Percentiles rank a stretch among this genome's conserved stretches.
These are phyloP conservation scores for Mortierella sp. DNA, from an alignment of 371 early-diverging fungal species.

Conservation along the genomic window DNA sequence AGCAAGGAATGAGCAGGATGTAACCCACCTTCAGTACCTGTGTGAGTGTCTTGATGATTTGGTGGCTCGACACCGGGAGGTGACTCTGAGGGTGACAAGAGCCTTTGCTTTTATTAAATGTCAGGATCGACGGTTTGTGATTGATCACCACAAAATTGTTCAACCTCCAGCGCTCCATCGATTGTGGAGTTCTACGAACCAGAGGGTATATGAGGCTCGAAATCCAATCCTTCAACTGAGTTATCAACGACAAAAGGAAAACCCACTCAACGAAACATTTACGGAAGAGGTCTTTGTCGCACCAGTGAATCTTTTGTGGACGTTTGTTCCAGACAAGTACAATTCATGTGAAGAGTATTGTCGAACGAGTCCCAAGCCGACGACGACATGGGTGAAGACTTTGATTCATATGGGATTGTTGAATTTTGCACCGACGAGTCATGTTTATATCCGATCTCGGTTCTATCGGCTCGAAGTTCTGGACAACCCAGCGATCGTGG, in stretches of 20 bases:
- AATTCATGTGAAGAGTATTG: no score
- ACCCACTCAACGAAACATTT: not conserved
- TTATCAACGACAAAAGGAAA: no score
- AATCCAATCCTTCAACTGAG: not conserved
- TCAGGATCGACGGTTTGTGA: not conserved
- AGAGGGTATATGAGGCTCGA: not conserved
- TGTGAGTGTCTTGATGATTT: not conserved
- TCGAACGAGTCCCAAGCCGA: no score
- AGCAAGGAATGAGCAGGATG: no score
- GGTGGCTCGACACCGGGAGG: not conserved
- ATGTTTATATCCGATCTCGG: no score
- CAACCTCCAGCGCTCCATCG: not conserved
- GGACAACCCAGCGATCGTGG: conserved; percentile 33
- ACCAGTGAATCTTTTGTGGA: not conserved
- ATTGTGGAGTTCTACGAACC: not conserved
- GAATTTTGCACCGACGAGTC: no score
- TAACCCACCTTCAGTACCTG: not conserved
- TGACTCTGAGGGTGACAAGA: not conserved
- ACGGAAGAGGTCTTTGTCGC: not conserved
- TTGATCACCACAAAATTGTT: not conserved
- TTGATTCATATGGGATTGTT: no score
- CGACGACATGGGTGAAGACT: no score
- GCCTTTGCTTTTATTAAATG: not conserved
- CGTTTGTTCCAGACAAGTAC: no score
- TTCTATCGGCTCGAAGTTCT: not conserved